Conservation (phyloP, 192 early-diverging fungal species). For the Entophlyctis luteolus region DNA sequence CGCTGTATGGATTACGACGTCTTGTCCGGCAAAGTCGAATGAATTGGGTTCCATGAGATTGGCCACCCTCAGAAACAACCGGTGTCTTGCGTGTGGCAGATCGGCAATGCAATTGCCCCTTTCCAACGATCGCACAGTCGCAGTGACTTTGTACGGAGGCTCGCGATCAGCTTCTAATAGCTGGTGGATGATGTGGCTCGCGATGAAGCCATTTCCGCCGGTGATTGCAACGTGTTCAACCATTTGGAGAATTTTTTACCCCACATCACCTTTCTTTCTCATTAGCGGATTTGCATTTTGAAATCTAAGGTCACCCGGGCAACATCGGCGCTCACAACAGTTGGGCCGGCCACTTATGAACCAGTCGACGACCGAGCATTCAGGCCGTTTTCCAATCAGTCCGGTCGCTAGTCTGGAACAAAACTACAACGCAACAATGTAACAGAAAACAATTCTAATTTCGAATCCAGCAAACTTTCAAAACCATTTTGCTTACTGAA, state of each 20-base stretch:
- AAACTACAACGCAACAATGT: too few species aligned
- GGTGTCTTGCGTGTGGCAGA: neutral
- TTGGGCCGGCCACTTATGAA: too few species aligned
- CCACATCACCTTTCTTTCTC: too few species aligned
- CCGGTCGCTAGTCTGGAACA: too few species aligned
- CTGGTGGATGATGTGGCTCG: constrained; percentile 6
- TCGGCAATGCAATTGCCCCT: neutral
- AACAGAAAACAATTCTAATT: too few species aligned
- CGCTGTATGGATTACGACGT: constrained; percentile 38
- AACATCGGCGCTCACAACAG: too few species aligned
- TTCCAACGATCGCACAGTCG: constrained; percentile 14
- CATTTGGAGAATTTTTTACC: neutral
- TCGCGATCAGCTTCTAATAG: neutral
- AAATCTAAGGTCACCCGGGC: too few species aligned
- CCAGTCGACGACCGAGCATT: too few species aligned
- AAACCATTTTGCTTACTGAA: too few species aligned
- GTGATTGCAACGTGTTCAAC: neutral
- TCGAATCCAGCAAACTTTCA: too few species aligned
- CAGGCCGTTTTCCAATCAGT: too few species aligned
- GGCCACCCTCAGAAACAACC: neutral
- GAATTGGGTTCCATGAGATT: neutral
- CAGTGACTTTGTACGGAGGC: constrained; percentile 15
- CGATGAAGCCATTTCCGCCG: constrained; percentile 10
- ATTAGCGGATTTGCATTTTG: too few species aligned
- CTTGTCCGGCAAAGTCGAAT: constrained; percentile 25